Evolutionary conservation across 331 rosid species (phyloP).

Genomic region (Saraca asoca): DNA sequence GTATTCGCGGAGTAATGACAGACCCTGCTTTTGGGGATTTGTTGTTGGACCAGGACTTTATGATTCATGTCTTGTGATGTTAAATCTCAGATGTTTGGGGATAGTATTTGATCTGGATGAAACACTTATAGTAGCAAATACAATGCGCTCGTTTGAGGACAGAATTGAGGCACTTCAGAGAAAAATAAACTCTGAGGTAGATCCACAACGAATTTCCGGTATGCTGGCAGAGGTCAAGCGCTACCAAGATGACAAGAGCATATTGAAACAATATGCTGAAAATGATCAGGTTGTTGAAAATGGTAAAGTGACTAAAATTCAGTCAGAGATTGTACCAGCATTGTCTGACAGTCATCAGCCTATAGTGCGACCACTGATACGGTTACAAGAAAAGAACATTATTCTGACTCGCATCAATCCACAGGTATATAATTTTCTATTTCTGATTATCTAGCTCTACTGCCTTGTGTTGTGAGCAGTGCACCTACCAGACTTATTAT

Average conservation of each 20-base stretch:
- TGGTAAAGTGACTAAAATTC: conserved; percentile 81
- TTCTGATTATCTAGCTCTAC: conserved; percentile 25
- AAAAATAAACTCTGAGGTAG: conserved; percentile 75
- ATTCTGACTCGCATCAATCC: conserved; percentile 98
- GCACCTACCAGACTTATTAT: conserved; percentile 4
- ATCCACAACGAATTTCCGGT: conserved; percentile 77
- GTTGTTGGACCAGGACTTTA: conserved; percentile 73
- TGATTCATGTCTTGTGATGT: conserved; percentile 85
- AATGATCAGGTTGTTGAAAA: conserved; percentile 89
- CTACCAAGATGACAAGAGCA: conserved; percentile 79
- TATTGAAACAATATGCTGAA: conserved; percentile 92
- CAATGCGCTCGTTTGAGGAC: conserved; percentile 99
- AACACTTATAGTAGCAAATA: conserved; percentile 94
- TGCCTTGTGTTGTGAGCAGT: background rate
- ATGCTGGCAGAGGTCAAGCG: conserved; percentile 91
- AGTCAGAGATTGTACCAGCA: conserved; percentile 85
- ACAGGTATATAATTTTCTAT: conserved; percentile 54
- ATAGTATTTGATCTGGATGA: conserved; percentile 99
- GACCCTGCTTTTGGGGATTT: conserved; percentile 94
- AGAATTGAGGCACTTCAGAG: conserved; percentile 92
- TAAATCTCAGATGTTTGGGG: conserved; percentile 96
- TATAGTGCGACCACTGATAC: conserved; percentile 77
- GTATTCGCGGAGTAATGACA: conserved; percentile 67
- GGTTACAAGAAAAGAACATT: conserved; percentile 87
- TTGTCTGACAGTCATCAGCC: conserved; percentile 80